phyloP scores from a whole-genome alignment of 345 rosid genomes.

The Adansonia digitata region DNA sequence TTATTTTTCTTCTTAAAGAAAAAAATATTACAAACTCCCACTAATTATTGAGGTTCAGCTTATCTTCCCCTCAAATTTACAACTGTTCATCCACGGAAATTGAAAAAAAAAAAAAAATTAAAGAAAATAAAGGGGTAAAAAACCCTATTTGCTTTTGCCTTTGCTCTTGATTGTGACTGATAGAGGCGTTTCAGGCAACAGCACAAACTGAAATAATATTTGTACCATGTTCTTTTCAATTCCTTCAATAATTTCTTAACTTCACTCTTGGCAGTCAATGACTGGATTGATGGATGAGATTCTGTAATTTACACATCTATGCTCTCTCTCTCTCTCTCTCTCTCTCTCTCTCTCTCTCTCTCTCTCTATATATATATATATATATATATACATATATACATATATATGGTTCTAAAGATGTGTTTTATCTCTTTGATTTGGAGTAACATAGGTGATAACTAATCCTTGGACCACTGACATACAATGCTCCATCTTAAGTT shows the following conservation, averaged over 20 bases:
- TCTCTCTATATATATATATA: no score
- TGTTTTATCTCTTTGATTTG: no score
- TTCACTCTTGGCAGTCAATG: not conserved
- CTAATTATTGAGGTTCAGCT: constrained; percentile 49
- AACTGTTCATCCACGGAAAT: constrained; percentile 11
- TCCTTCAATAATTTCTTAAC: no score
- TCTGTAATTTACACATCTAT: no score
- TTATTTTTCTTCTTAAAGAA: not conserved
- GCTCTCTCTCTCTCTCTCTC: no score
- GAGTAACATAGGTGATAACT: not conserved
- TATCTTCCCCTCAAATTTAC: constrained; percentile 23
- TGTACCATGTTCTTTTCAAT: not conserved
- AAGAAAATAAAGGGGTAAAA: no score
- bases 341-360: no score
- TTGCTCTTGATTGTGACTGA: constrained; percentile 19
- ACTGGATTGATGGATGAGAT: no score
- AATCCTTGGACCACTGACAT: not conserved
- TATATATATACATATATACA: no score
- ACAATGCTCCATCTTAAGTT: not conserved
- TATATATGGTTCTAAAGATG: no score
- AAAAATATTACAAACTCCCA: constrained; percentile 22
- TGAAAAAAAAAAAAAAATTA: not conserved
- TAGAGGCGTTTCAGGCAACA: not conserved
- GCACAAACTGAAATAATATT: no score
- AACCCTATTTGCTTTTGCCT: no score